A percentile compares a stretch with the other conserved stretches of the same genome.
phyloP scores from a whole-genome alignment of 306 rosid species.

The Dryas octopetala region DNA sequence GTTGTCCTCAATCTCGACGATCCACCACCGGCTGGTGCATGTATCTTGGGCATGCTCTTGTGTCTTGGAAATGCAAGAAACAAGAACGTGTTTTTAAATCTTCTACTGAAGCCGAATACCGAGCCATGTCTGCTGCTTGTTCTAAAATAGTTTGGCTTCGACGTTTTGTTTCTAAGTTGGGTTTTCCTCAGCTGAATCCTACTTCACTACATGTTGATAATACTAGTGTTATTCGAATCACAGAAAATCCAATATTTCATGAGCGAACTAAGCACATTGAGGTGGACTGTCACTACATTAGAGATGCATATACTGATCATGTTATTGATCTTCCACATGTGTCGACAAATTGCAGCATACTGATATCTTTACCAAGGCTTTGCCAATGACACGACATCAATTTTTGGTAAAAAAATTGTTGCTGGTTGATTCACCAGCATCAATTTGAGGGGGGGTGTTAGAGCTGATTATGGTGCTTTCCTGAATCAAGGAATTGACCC shows the following conservation, averaged over 20 bases:
- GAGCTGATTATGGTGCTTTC: too few relatives aligned
- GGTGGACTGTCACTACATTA: neutral
- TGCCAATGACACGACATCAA: too few relatives aligned
- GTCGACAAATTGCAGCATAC: too few relatives aligned
- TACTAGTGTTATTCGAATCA: neutral
- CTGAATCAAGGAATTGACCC: too few relatives aligned
- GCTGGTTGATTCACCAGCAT: too few relatives aligned
- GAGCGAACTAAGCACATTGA: conserved; percentile 1
- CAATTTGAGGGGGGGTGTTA: too few relatives aligned
- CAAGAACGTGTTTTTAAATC: neutral
- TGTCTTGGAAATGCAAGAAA: conserved; percentile 2
- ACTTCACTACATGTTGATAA: neutral
- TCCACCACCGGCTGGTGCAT: neutral
- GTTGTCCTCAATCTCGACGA: neutral
- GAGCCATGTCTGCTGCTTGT: neutral
- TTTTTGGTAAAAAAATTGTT: too few relatives aligned
- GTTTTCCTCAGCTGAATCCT: neutral
- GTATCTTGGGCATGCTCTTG: neutral
- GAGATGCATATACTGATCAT: neutral
- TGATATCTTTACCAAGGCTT: too few relatives aligned
- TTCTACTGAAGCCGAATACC: neutral
- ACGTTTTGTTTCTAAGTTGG: neutral
- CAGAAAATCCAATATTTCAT: neutral
- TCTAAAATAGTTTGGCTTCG: neutral
- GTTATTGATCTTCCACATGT: too few relatives aligned